Base-by-base conservation (phyloP, 176 grass and related monocot genomes). In the Zizania latifolia region DNA sequence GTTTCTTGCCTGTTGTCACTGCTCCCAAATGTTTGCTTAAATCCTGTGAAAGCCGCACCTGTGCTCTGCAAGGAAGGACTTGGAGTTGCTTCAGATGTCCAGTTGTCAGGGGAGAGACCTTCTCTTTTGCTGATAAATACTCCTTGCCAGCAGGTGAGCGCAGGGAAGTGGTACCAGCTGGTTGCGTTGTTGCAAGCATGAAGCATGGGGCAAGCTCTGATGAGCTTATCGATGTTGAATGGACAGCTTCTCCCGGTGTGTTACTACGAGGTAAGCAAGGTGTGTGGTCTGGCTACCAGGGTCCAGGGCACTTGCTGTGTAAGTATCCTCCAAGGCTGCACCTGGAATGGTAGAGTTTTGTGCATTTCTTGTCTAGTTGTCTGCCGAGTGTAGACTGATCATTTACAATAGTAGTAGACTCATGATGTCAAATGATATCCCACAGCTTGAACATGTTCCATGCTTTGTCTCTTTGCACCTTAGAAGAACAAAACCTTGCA, bases 11-110 rank as follows among this genome's bases (percentile, higher is more conserved):
- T 67, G 51, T 6, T 59, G 36, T 29, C 37, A 23, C 59, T 66
- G 69, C 68, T 60, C 30, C 59, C 28, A 50, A 58, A 79, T 74
- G 69, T 30, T n/a, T 77, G 54, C 53, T 71, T 63, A 48, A 37
- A 76, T 28, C 70, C 71, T 76, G 48, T 17, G n/a, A 41, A 82
- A 58, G 33, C 37, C 26, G 14, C 7, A 43, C 34, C 36, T 44
- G 17, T 62, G 48, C 80, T 3, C 29, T 67, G 71, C 37, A 21
- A 77, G 19, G 54, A 51, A 51, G 53, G 53, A 62, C 70, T 11
- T 33, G 35, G 16, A 35, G n/a, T 36, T 77, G 38, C 48, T 68
- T 50, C 11, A 32, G 28, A 17, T 64, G 19, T 48, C 8, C 5
- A 44, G 23, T n/a, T 32, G 43, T 12, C 24, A 30, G 21, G 48